Evolutionary conservation across 768 basidiomycete species (phyloP), one percentile per base, ranked within the genome.

Genomic region (Suillus bovinus): DNA sequence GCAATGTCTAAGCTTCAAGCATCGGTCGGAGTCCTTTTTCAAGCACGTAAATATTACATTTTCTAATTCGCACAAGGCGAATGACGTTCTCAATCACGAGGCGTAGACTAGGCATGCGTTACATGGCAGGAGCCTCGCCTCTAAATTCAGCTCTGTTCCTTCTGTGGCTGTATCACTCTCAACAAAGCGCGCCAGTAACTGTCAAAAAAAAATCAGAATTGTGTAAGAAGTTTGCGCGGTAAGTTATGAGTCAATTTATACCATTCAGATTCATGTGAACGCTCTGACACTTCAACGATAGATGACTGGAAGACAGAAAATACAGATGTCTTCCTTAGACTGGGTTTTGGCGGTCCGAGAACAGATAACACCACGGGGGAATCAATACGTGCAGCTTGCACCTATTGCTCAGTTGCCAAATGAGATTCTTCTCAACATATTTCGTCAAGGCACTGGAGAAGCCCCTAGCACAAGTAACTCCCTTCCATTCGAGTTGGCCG

Each of bases 361-460:
- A 39, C 39, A 39, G 39, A 16, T 20, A 39, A 17, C 24, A 49
- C 24, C 7, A 16, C 24, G 47, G 14, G 46, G 46, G 5, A 24
- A 11, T 24, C 24, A 14, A 47, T 47, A 27, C 13, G 17, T 33
- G 22, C 67, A 68, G 42, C 50, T 69, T 34, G 68, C 69, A 17
- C 59, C 69, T 5, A 55, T 70, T 16, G 63, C 67, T 4, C 49
- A 59, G n/a, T 61, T 70, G 13, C 69, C 69, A n/a, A 68, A 58
- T 50, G 67, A 70, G 46, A 62, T 66, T 53, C 17, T 20, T 20
- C 17, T 20, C 39, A 8, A 4, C 20, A 20, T 41, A 7, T 62
- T 70, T 57, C 38, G 39, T n/a, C 46, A 22, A 47, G 65, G 63
- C n/a, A 29, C 62, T 14, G n/a, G 44, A 49, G 14, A 16, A 27